phyloP scores from a whole-genome alignment of 2,329 filamentous ascomycete genomes.

The Lomentospora prolificans region DNA sequence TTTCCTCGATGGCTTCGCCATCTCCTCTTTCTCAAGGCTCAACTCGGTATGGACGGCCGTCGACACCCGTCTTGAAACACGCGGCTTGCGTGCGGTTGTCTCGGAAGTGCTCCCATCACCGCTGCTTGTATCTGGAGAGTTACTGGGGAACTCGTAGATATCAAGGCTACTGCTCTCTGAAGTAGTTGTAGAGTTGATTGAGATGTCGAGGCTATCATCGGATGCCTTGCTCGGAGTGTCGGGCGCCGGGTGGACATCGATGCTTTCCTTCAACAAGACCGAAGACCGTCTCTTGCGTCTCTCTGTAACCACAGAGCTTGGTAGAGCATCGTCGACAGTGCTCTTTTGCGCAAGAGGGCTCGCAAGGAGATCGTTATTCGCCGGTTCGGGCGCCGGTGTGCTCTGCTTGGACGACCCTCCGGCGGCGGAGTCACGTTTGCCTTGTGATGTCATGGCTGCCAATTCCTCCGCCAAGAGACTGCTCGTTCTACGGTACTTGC shows the following conservation, averaged over 20 bases:
- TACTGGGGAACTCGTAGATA: slow-evolving; percentile 44
- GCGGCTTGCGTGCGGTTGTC: slow-evolving; percentile 12
- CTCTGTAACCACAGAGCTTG: slow-evolving; percentile 26
- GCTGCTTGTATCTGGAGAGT: slow-evolving; percentile 26
- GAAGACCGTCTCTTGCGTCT: slow-evolving; percentile 31
- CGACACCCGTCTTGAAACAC: slow-evolving; percentile 8
- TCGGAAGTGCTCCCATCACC: slow-evolving; percentile 14
- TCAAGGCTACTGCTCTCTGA: slow-evolving; percentile 22
- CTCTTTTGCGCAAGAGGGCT: slow-evolving; percentile 35
- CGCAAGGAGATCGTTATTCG: slow-evolving; percentile 16
- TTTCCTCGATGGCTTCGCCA: slow-evolving; percentile 22
- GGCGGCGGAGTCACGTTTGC: slow-evolving; percentile 24
- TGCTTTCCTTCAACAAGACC: slow-evolving; percentile 9
- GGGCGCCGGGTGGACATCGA: background rate
- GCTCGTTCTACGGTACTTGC: slow-evolving; percentile 36
- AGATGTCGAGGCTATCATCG: slow-evolving; percentile 5
- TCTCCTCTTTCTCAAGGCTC: slow-evolving; percentile 11
- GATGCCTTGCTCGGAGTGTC: background rate
- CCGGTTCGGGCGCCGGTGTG: slow-evolving; percentile 11
- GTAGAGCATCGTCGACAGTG: slow-evolving; percentile 17
- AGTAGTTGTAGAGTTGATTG: background rate
- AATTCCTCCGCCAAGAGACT: slow-evolving; percentile 22
- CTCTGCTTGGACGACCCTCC: slow-evolving; percentile 23
- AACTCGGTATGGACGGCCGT: slow-evolving; percentile 8
- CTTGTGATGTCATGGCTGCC: slow-evolving; percentile 16